Evolutionary conservation across 257 asterid genomes (phyloP).

Genomic region (Solanum rostratum): DNA sequence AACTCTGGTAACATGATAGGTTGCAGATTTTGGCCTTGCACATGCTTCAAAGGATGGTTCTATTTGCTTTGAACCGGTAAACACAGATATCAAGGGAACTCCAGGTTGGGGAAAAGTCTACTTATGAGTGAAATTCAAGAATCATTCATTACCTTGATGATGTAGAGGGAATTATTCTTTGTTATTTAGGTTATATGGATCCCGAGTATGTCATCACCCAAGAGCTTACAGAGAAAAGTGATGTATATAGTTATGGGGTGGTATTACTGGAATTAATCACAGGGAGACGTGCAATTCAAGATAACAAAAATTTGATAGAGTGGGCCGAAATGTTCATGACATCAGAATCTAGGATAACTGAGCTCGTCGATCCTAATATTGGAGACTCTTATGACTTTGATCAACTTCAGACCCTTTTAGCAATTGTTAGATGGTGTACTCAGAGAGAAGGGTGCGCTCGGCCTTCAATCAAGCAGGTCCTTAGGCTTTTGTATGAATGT

Average conservation of each 20-base stretch:
- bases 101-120: conserved; percentile 44
- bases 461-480: conserved; percentile 87
- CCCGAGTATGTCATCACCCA: conserved; percentile 77
- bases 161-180: neutral
- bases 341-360: conserved; percentile 44
- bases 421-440: conserved; percentile 65
- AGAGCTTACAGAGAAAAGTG: conserved; percentile 93
- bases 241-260: conserved; percentile 75
- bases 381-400: conserved; percentile 58
- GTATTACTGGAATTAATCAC: conserved; percentile 69
- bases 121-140: neutral
- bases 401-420: conserved; percentile 56
- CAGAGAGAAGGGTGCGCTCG: conserved; percentile 68
- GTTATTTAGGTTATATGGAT: conserved; percentile 69
- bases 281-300: conserved; percentile 70
- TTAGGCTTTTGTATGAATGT: conserved; percentile 74
- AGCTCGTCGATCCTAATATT: conserved; percentile 60
- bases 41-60: conserved; percentile 96
- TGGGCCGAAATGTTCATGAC: conserved; percentile 51
- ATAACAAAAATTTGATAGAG: conserved; percentile 70
- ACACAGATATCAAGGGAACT: conserved; percentile 88
- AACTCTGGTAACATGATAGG: conserved; percentile 20
- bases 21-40: conserved; percentile 95
- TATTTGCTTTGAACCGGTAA: conserved; percentile 80
- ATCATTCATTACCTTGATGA: neutral